Percentiles rank a stretch among this genome's conserved stretches.
These are phyloP conservation scores for Chernovozyma sophiae-reginae DNA, from an alignment of 1,139 yeast species.

Conservation along the genomic window DNA sequence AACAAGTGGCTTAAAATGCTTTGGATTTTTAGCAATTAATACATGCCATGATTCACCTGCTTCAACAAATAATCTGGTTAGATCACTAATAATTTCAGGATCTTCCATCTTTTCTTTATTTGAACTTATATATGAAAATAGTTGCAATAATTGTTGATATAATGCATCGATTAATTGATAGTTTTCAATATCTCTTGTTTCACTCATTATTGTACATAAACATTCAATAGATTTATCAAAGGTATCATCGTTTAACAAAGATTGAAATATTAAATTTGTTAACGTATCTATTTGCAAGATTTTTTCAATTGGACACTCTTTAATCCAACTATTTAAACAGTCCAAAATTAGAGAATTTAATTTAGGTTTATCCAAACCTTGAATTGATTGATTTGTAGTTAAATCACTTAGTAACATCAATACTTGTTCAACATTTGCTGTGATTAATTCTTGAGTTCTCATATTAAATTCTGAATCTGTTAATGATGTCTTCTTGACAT, in stretches of 20 bases:
- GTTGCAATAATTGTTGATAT: conserved; percentile 60
- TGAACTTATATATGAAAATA: conserved; percentile 47
- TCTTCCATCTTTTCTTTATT: conserved; percentile 40
- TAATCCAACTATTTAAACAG: conserved; percentile 86
- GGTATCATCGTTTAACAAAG: conserved; percentile 59
- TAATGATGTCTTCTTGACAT: conserved; percentile 70
- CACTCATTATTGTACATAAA: conserved; percentile 70
- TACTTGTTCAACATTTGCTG: conserved; percentile 66
- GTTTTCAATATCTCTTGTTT: conserved; percentile 73
- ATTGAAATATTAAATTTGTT: conserved; percentile 63
- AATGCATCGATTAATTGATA: conserved; percentile 61
- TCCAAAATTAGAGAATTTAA: conserved; percentile 50
- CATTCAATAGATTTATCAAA: conserved; percentile 91
- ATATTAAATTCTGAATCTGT: conserved; percentile 74
- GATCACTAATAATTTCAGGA: conserved; percentile 65
- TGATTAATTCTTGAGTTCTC: conserved; percentile 61
- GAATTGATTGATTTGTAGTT: conserved; percentile 23
- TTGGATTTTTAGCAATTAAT: conserved; percentile 70
- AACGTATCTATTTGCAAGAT: conserved; percentile 60
- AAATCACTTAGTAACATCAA: conserved; percentile 55
- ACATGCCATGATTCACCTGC: conserved; percentile 98
- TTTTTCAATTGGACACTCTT: conserved; percentile 71
- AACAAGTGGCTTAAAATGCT: conserved; percentile 70
- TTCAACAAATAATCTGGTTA: conserved; percentile 78
- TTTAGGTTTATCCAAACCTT: conserved; percentile 10